Evolutionary conservation across 345 rosid species (phyloP), one percentile per base, ranked within the genome.

Genomic region (Sonneratia caseolaris): DNA sequence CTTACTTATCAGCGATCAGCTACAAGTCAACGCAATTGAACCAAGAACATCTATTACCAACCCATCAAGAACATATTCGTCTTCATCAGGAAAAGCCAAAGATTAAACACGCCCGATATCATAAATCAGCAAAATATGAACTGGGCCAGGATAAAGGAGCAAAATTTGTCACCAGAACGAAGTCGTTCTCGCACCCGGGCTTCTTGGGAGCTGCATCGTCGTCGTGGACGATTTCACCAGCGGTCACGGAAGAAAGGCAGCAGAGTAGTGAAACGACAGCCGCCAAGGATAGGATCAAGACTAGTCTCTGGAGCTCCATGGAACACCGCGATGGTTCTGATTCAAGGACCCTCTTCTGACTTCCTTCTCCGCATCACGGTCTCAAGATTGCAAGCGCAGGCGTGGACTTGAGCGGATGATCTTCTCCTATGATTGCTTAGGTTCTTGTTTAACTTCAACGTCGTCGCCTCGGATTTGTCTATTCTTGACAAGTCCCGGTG

Each of bases 141-240:
- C 9, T 69, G 79, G 71, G 81, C 56, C 36, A 72, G 64, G 71
- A 3, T n/a, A 38, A 79, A 62, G 56, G 48, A 74, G 64, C 48
- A 32, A 69, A 69, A 57, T 53, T 42, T 43, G 16, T 64, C 89
- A 92, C 99, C 99, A 95, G 79, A 73, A 95, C 88, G 79, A 95
- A 95, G 82, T 95, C 94, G 81, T 95, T 95, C 71, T 86, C 96
- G 74, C 99, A 95, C n/a, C 99, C 97, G 22, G 99, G 98, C 84
- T 89, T 89, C 89, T 92, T 92, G 16, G 99, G 99, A 78, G 97
- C 88, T 72, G 45, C 78, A 73, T 89, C 83, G 74, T 95, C 98
- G n/a, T 88, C 91, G 70, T 95, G 97, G 37, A 92, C 97, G 48
- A 92, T 92, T 77, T 92, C 99, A 22, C 99, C 96, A 55, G 98